Base-by-base conservation (phyloP, 805 yeast genomes). In the Suhomyces xylopsoci region DNA sequence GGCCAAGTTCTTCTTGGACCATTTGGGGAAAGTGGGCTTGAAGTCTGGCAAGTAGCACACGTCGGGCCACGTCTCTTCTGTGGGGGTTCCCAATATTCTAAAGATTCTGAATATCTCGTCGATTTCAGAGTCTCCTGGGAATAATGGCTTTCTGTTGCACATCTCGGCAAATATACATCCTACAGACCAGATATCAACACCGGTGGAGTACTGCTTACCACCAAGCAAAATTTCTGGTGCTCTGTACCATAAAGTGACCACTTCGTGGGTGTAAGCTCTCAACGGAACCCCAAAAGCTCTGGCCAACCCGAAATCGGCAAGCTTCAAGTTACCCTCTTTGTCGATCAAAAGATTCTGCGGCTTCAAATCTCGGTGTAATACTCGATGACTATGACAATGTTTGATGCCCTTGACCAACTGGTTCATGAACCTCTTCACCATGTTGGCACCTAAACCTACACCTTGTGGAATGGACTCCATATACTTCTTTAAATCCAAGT, bases 111-210 rank as follows among this genome's bases (percentile, higher is more conserved):
- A 92, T 59, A 94, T 88, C 73, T 94, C 97, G 68, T 94, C 99
- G 65, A 94, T 96, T 68, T 94, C 99, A 9, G 97, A 90, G 68
- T 94, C 97, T 5, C 99, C 99, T 0, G 98, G 96, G 73, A 94
- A 93, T 50, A 94, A 70, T 7, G 99, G 97, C 68, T 90, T 90
- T 51, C 99, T 84, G 62, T 91, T 90, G 53, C 92, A 90, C 98
- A 94, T 92, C 68, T 94, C 99, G 6, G 97, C 99, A 69, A 94
- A 88, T 47, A 94, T 94, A 67, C 97, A 92, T 14, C 99, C 99
- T 55, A 93, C 88, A 9, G 97, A 90, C 99, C 99, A 94, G 88
- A 94, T 91, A 69, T 94, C 99, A 49, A 94, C 97, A 17, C 98
- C 97, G 0, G 98, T 94, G 34, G 97, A 90, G 70, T 94, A 94